Base-by-base conservation (phyloP, 2,329 filamentous ascomycete genomes). In the Beauveria bassiana region DNA sequence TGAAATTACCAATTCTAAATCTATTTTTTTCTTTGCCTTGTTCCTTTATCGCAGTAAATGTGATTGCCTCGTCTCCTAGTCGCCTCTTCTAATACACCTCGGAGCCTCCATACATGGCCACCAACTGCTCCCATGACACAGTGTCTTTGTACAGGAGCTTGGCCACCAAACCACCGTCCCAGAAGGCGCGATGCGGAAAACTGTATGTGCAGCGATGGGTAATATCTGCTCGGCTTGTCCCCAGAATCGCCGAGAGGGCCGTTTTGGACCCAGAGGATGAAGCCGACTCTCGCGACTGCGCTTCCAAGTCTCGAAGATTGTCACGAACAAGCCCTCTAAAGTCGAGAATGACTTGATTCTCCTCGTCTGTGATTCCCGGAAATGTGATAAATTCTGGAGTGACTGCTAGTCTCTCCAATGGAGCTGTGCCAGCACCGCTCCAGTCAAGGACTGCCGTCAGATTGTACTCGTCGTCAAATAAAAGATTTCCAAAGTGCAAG, bases 381-480 rank as follows among this genome's bases (percentile, higher is more conserved):
- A 72, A 72, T 2, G 66, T 68, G 34, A 66, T 60, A 22, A 73
- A 68, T 57, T 75, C 73, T 47, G 70, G 73, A 61, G 65, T 72
- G 54, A 74, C 67, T 4, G 72, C 69, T 42, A 75, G 62, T 56
- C 70, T 71, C 66, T 75, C 72, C 1, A 75, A 62, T 59, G 72
- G 72, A 7, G 67, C 71, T 14, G 68, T 66, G 64, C 72, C 71
- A 7, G 72, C 71, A 57, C 64, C 63, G 54, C 69, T 72, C 73
- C 72, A 76, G 64, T 74, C 72, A 50, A 75, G 67, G 38, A 76
- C 63, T 22, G 69, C 73, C 1, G 66, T 72, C 42, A 75, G 59
- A 63, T 75, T 76, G 64, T 74, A 75, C 51, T 77, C 73, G 20
- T 72, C 63, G 63, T 77, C 75, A 34, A 77, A 77, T 6, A 76